Conservation (phyloP, 148 eudicot species). For the Cornus florida region DNA sequence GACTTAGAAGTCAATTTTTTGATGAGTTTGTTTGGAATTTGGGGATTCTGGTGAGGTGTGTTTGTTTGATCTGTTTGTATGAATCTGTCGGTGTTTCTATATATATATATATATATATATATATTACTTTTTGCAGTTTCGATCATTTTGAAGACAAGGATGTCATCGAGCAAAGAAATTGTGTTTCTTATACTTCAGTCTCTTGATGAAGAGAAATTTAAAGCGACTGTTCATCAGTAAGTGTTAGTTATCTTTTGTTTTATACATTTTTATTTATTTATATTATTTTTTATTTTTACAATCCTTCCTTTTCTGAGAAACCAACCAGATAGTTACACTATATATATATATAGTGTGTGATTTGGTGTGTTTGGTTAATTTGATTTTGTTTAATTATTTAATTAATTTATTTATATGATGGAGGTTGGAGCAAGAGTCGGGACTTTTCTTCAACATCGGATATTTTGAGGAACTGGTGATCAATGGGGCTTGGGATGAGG, state of each 20-base stretch:
- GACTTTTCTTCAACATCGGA: constrained; percentile 65
- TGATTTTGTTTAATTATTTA: no score
- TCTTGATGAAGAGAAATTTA: constrained; percentile 27
- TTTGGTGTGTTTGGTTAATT: no score
- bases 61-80: not conserved
- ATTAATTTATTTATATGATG: no score
- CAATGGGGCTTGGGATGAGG: constrained; percentile 71
- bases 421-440: constrained; percentile 74
- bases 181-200: constrained; percentile 52
- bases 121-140: no score
- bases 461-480: constrained; percentile 64
- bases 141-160: constrained; percentile 5
- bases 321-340: no score
- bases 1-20: no score
- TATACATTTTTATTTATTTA: no score
- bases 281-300: no score
- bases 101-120: not conserved
- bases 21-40: not conserved
- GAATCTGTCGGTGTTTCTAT: constrained; percentile 29
- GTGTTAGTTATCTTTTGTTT: not conserved
- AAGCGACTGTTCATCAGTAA: constrained; percentile 39
- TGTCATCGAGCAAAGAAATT: constrained; percentile 51
- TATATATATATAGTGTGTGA: no score
- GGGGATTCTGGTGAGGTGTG: constrained; percentile 19
- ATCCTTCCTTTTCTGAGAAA: no score